Base-by-base conservation (phyloP, 1,284 basidiomycete species). In the Sporisorium scitamineum region DNA sequence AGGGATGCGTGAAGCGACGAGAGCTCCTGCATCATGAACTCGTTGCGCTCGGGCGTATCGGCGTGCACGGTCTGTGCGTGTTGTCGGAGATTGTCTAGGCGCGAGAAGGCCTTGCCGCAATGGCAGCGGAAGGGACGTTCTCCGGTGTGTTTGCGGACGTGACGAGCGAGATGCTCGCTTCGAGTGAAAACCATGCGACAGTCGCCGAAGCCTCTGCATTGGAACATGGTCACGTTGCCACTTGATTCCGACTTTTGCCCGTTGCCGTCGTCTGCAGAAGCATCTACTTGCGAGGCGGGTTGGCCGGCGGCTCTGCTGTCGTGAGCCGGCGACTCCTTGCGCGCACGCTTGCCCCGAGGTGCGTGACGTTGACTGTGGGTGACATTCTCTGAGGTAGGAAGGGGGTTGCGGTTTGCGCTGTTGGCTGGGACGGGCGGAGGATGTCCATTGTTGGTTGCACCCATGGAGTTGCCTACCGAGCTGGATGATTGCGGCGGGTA, bases 131-230 rank as follows among this genome's bases (percentile, higher is more conserved):
- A 97, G 5, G 95, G 95, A 7, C 94, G 90, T 85, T 97, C 95
- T 69, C 95, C 95, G 18, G 95, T 97, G 86, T 97, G 95, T 89
- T 97, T 97, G 78, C 95, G 89, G 83, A 97, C 94, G 88, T 98
- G 95, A 79, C 95, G 90, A 66, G 95, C 95, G 5, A 98, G 88
- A 87, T 97, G 95, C 86, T 97, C 95, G 86, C 92, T 94, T 85
- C 95, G 89, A 61, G 92, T 94, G 86, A 98, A 97, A 65, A 95
- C 94, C 94, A 97, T 97, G 75, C 92, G 90, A 87, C 95, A 97
- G 61, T 95, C 94, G 74, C 94, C 95, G 85, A 93, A 97, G 10
- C 95, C 95, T 67, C 91, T 90, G 87, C 95, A 98, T 81, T 95
- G 93, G 86, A 97, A 97, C 67, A 95, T 93, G 88, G 96, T 97